Base-by-base conservation (phyloP, 108 stramenopile species). In the Pseudonitzschia delicatissima region DNA sequence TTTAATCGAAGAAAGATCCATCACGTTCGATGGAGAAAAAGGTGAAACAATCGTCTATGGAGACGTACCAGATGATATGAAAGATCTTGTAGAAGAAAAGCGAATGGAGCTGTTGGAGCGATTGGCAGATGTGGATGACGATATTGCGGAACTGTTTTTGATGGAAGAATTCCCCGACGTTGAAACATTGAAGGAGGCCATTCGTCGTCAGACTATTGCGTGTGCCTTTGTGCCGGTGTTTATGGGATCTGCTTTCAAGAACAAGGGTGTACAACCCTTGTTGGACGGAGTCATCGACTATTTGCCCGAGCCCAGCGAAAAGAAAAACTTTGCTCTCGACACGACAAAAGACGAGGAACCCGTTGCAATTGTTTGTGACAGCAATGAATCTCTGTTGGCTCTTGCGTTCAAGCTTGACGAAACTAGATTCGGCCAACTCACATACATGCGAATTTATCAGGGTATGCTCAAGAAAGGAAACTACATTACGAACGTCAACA, bases 351-450 rank as follows among this genome's bases (percentile, higher is more conserved):
- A 94, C 20, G 97, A 98, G 80, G 83, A 69, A 34, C 76, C 76
- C 9, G 89, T 92, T 7, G 59, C 79, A 32, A 82, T 96, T 31
- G 62, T 80, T 27, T 66, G 82, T 28, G 82, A 80, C 27, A 71
- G 80, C 49, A 77, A 93, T 6, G 86, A 85, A 63, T 92, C 97
- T 1, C 77, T 98, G 17, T 65, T 99, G 50, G 97, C 97, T 18
- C 85, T 99, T 33, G 99, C 99, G 3, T 99, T 99, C 87, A 99
- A 99, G 81, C 79, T 99, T 45, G 99, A 99, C 71, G 99, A 99
- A 66, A 93, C 96, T 1, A 88, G 76, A 26, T 99, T 90, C 67
- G 99, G 99, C 1, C 99, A 99, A 68, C 82, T 99, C 15, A 99
- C 99, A 0, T 99, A 99, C 79, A 96, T 99, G 94, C 80, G 99